phyloP scores from a whole-genome alignment of 2,329 filamentous ascomycete genomes.

The Aspergillus felis region DNA sequence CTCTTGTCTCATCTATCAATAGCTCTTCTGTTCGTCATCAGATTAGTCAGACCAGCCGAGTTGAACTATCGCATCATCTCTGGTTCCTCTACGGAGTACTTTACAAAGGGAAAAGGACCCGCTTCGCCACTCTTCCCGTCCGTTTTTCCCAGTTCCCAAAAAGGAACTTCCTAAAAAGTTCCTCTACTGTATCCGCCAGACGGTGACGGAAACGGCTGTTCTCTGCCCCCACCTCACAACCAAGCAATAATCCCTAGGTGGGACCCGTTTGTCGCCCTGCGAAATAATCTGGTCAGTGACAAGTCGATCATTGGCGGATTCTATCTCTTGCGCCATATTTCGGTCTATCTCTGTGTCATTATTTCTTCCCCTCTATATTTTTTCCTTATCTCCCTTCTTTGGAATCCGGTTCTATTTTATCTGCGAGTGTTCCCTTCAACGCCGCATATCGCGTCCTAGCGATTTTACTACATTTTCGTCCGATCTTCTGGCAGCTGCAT shows the following conservation, averaged over 20 bases:
- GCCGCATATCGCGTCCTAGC: constrained; percentile 1
- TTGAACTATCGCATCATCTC: constrained; percentile 11
- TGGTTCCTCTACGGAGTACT: constrained; percentile 1
- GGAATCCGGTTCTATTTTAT: not conserved
- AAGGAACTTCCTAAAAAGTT: constrained; percentile 4
- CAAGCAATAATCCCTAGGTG: constrained; percentile 11
- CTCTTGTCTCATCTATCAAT: not conserved
- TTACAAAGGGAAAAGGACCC: constrained; percentile 1
- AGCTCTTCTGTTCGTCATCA: constrained; percentile 2
- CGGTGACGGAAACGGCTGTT: constrained; percentile 29
- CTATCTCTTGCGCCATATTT: constrained; percentile 11
- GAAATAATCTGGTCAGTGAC: constrained; percentile 35
- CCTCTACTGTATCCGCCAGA: not conserved
- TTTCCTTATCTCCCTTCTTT: constrained; percentile 7
- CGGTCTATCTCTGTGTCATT: constrained; percentile 18
- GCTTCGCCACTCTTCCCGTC: constrained; percentile 17
- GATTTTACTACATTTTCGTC: constrained; percentile 2
- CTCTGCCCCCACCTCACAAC: constrained; percentile 9
- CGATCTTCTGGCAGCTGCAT: constrained; percentile 14
- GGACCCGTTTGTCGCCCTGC: constrained; percentile 43
- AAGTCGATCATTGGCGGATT: constrained; percentile 28
- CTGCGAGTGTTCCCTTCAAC: not conserved
- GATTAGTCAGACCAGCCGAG: constrained; percentile 18
- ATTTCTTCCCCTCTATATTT: constrained; percentile 12
- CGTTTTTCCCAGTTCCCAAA: not conserved